These are phyloP conservation scores for Hymenoscyphus infarciens DNA, from an alignment of 2,329 filamentous ascomycete species.

Conservation along the genomic window DNA sequence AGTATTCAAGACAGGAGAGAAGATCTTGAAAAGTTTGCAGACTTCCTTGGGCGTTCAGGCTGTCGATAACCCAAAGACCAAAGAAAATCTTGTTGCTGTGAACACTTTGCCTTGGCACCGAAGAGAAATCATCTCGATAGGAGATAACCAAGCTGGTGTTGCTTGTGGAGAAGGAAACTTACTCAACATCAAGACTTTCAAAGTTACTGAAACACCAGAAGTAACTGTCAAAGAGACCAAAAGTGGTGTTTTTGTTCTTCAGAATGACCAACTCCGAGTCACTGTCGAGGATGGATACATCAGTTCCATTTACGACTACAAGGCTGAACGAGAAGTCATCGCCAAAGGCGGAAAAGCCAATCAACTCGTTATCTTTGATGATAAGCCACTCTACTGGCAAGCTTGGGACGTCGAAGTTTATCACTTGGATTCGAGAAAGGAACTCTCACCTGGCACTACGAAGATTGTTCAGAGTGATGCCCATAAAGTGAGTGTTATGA, in stretches of 20 bases:
- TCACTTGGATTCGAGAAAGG: conserved; percentile 81
- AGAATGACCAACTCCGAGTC: conserved; percentile 74
- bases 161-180: conserved; percentile 55
- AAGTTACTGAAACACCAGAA: conserved; percentile 44
- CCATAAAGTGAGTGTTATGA: conserved; percentile 76
- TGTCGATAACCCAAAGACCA: conserved; percentile 39
- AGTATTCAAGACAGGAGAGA: conserved; percentile 73
- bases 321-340: conserved; percentile 72
- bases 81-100: conserved; percentile 58
- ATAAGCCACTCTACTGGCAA: conserved; percentile 96
- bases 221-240: conserved; percentile 50
- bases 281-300: conserved; percentile 73
- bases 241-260: conserved; percentile 68
- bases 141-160: conserved; percentile 50
- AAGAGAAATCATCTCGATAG: conserved; percentile 65
- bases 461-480: conserved; percentile 67
- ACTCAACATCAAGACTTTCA: conserved; percentile 49
- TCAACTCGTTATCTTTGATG: conserved; percentile 91
- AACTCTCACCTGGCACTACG: conserved; percentile 66
- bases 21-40: conserved; percentile 67
- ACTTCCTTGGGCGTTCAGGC: conserved; percentile 60
- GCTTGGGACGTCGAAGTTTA: conserved; percentile 98
- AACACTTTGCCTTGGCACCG: conserved; percentile 89
- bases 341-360: conserved; percentile 73
- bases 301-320: conserved; percentile 76